Base-by-base conservation (phyloP, 1,139 yeast genomes). In the Yamadazyma mexicana region DNA sequence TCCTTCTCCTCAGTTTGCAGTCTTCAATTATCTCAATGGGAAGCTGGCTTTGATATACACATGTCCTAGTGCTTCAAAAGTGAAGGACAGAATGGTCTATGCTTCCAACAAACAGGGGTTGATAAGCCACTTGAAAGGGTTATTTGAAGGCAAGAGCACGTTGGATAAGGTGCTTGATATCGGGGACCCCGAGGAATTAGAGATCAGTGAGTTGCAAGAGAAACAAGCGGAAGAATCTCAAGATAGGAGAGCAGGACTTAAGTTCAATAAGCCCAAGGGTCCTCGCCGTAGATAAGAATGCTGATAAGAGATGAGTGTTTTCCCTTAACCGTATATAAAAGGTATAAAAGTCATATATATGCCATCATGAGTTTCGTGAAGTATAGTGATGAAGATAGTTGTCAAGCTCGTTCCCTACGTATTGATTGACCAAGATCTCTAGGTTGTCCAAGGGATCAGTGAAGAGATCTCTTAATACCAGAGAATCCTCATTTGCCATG, bases 1-100 rank as follows among this genome's bases (percentile, higher is more conserved):
- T 3, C 48, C 57, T 23, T 47, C 55, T 57, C 64, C 66, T n/a
- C 80, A 79, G 42, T 91, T 81, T 56, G 78, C 82, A 25, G 53
- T 91, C 17, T 79, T 74, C 56, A 70, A 70, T 40, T 64, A 68
- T 43, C 51, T 53, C 1, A 52, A 52, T 4, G 51, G 49, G 5
- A 52, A 61, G 28, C 54, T 57, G 36, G 77, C 75, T 25, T 88
- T 92, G 58, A 79, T 91, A 29, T 88, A 88, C 56, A 76, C 92
- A 5, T 91, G 97, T 60, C 98, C 98, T 3, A 80, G 94, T 0
- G 89, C 92, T 1, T 85, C 96, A 20, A 83, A 83, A 59, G 94
- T 92, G 34, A 86, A 84, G 60, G 95, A 89, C 40, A 77, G 98
- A 51, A 92, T 92, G 98, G 62, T 91, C 34, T 89, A 88, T 56